Evolutionary conservation across 768 basidiomycete species (phyloP).

Genomic region (Lepiota brunneoincarnata): DNA sequence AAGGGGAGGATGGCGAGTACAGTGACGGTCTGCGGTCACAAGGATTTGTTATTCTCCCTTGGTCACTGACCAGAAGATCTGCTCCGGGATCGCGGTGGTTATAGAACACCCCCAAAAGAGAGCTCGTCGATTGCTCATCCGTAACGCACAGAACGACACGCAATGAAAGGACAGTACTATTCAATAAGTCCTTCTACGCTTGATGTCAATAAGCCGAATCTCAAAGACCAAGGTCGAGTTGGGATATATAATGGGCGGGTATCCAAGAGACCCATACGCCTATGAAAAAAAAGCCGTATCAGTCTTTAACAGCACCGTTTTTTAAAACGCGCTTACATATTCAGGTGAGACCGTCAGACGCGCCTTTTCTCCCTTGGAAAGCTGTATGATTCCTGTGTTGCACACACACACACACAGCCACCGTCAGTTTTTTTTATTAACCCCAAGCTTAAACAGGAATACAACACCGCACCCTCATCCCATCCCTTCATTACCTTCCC

Average conservation of each 20-base stretch:
- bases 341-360: conserved; percentile 64
- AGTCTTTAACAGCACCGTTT: not conserved
- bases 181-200: conserved; percentile 14
- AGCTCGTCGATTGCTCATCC: no score
- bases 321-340: conserved; percentile 48
- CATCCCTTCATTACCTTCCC: conserved; percentile 87
- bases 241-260: conserved; percentile 76
- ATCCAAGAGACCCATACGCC: conserved; percentile 77
- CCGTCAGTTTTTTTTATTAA: not conserved
- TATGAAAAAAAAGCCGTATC: conserved; percentile 23
- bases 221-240: conserved; percentile 76
- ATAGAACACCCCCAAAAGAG: no score
- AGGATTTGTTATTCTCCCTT: no score
- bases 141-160: no score
- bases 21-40: no score
- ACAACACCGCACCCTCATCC: conserved; percentile 70
- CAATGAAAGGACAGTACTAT: not conserved
- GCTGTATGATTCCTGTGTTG: conserved; percentile 68
- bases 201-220: conserved; percentile 79
- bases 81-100: no score
- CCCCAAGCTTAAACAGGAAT: not conserved
- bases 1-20: no score
- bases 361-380: conserved; percentile 78
- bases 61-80: no score
- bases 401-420: conserved; percentile 1